These are phyloP conservation scores for Aspergillus uvarum DNA, from an alignment of 2,329 filamentous ascomycete species.

Conservation along the genomic window DNA sequence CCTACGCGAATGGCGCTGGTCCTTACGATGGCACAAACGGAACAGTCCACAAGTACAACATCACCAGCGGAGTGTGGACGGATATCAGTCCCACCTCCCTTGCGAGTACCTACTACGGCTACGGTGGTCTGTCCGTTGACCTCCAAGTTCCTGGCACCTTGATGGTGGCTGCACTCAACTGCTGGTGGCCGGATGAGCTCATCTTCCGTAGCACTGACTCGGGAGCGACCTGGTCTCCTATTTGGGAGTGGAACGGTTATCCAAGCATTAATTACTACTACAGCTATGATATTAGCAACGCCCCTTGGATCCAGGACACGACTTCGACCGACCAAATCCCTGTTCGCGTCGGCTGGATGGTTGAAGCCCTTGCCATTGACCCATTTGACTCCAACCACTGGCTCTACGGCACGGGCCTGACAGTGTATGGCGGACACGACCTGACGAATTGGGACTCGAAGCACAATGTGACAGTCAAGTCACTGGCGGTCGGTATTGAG, in stretches of 20 bases:
- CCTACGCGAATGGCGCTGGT: conserved; percentile 56
- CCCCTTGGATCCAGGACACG: conserved; percentile 56
- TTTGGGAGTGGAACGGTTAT: conserved; percentile 55
- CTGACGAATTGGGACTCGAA: conserved; percentile 56
- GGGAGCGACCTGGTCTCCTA: conserved; percentile 53
- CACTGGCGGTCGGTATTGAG: conserved; percentile 56
- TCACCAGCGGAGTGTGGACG: conserved; percentile 51
- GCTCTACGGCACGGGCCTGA: conserved; percentile 61
- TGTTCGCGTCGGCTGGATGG: conserved; percentile 57
- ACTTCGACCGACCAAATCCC: conserved; percentile 37
- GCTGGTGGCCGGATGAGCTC: conserved; percentile 60
- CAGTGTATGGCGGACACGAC: conserved; percentile 55
- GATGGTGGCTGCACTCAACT: conserved; percentile 58
- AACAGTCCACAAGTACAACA: conserved; percentile 56
- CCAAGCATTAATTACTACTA: conserved; percentile 51
- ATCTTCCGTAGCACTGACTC: conserved; percentile 58
- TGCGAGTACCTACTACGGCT: conserved; percentile 52
- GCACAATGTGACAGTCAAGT: conserved; percentile 52
- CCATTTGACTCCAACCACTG: conserved; percentile 61
- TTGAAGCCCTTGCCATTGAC: conserved; percentile 58
- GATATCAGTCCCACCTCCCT: conserved; percentile 58
- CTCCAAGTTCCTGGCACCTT: conserved; percentile 56
- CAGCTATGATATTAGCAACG: conserved; percentile 47
- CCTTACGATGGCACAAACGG: conserved; percentile 58
- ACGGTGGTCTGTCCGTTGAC: conserved; percentile 57